These are phyloP conservation scores for Smittium culicis DNA, from an alignment of 371 early-diverging fungal genomes.

Conservation along the genomic window DNA sequence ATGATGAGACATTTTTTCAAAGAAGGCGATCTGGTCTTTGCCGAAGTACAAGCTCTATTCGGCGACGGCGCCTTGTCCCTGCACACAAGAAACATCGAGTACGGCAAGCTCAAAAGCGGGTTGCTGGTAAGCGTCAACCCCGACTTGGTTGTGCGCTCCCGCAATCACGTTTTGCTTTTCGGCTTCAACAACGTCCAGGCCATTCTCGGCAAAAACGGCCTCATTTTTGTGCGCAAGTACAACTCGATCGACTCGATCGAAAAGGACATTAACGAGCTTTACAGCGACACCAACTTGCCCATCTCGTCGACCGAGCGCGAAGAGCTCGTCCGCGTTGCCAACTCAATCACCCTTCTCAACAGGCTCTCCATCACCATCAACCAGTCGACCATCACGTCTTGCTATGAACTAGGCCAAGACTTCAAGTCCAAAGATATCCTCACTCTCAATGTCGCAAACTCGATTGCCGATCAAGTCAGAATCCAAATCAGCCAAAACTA, in stretches of 20 bases:
- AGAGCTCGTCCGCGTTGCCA: constrained; percentile 72
- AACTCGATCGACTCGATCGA: constrained; percentile 43
- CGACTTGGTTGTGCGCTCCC: constrained; percentile 71
- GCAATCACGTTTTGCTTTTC: constrained; percentile 81
- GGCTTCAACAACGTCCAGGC: constrained; percentile 80
- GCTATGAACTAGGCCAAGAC: constrained; percentile 52
- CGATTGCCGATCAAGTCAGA: constrained; percentile 24
- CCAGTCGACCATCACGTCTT: constrained; percentile 70
- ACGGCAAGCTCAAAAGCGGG: constrained; percentile 92
- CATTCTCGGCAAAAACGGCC: constrained; percentile 93
- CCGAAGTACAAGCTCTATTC: constrained; percentile 90
- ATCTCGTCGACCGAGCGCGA: constrained; percentile 40
- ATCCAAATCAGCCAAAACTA: constrained; percentile 19
- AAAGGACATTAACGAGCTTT: constrained; percentile 53
- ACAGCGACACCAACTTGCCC: constrained; percentile 59
- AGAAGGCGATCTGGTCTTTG: constrained; percentile 92
- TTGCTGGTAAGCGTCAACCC: constrained; percentile 73
- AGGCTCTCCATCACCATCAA: constrained; percentile 60
- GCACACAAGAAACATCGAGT: constrained; percentile 92
- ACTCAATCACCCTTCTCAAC: constrained; percentile 67
- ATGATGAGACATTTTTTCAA: constrained; percentile 93
- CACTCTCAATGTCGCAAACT: constrained; percentile 37
- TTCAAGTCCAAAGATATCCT: constrained; percentile 47
- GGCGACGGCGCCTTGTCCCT: constrained; percentile 77
- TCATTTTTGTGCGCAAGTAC: constrained; percentile 86